Evolutionary conservation across 225 moss, liverwort and hornwort species (phyloP), one percentile per base, ranked within the genome.

Genomic region (Pseudisothecium myosuroides): DNA sequence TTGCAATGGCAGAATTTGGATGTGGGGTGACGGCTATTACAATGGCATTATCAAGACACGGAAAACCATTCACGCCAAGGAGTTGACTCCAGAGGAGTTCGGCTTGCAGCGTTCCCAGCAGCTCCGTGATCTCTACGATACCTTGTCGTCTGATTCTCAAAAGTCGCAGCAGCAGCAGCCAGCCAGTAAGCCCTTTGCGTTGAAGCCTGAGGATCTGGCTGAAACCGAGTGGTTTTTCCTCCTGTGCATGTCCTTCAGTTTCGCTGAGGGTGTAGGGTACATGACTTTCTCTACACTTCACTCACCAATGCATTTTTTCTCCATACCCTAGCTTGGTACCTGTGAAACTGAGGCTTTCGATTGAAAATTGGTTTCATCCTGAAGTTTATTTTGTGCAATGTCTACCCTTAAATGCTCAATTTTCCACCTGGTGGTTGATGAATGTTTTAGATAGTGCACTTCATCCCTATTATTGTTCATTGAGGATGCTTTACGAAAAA

Each of bases 161-260:
- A 88, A 91, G 89, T 73, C 18, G 39, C 93, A 93, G 78, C 96
- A 94, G 62, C 94, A 92, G 82, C 96, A 93, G 82, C 87, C 87
- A 87, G 87, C 90, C 89, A 92, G 95, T 90, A 97, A 96, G 87
- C 97, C 98, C 39, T 97, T 96, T 84, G 95, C 97, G 85, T 92
- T 98, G 91, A 96, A 96, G 85, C 98, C 98, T 61, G 98, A 98
- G 89, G 98, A 98, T 90, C 94, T 98, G 76, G 96, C 97, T 24
- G 98, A 97, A 89, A 97, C 97, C 86, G 98, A 98, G 93, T 98
- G 98, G 98, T 98, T 98, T 92, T 98, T 96, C 89, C 91, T 98
- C 80, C 89, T 98, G 31, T 98, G 97, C 93, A 98, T 98, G 97
- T 96, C 98, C 84, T 98, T 93, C 94, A 95, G 93, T 78, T 98